A percentile compares a stretch with the other conserved stretches of the same genome.
Evolutionary conservation across 83 land plant genomes (phyloP).

Genomic region (Thuja plicata): DNA sequence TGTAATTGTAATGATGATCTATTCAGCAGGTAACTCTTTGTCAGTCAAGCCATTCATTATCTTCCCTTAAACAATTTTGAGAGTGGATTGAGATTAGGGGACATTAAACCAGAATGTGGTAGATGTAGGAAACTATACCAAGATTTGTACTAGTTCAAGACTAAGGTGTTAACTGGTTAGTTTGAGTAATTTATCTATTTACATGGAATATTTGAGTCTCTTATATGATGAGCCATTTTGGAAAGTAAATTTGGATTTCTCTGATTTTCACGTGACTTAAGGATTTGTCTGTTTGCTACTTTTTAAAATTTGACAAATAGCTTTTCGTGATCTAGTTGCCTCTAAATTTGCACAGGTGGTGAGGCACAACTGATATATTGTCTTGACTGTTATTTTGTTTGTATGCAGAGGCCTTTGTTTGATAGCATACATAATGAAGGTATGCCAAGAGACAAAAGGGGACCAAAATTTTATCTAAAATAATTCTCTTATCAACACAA

Average conservation of each 20-base stretch:
- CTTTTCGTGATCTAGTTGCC: background rate
- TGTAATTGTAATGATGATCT: background rate
- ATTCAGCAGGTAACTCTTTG: background rate
- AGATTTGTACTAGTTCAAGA: background rate
- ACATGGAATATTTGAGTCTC: background rate
- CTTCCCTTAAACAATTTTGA: background rate
- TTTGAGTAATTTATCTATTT: background rate
- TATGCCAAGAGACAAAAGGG: background rate
- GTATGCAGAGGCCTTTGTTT: background rate
- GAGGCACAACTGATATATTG: background rate
- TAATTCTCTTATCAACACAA: background rate
- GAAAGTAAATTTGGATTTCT: background rate
- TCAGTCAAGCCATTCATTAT: background rate
- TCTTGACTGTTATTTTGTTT: background rate
- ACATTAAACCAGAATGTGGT: background rate
- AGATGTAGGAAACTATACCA: background rate
- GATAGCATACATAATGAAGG: background rate
- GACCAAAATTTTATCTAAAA: background rate
- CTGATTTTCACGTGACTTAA: background rate
- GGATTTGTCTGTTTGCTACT: background rate
- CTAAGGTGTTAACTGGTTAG: background rate
- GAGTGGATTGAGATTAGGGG: background rate
- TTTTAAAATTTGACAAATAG: background rate
- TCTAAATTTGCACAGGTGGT: background rate
- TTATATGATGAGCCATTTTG: background rate